phyloP scores from a whole-genome alignment of 352 stramenopile genomes.

The Pythium monospermum region DNA sequence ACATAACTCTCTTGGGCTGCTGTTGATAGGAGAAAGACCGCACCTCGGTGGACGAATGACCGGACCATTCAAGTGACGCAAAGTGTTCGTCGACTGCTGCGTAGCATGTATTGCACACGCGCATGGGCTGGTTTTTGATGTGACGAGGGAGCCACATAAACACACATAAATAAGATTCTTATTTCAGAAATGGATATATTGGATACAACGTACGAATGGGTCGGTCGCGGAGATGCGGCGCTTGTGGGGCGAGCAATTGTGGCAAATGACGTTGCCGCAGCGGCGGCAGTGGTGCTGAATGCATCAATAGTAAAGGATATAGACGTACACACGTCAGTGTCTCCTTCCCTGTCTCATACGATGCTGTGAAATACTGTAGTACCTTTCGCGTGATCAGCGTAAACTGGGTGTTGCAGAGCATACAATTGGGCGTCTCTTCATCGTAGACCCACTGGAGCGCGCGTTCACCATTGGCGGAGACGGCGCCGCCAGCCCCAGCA shows the following conservation, averaged over 20 bases:
- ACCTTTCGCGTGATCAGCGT: slow-evolving; percentile 82
- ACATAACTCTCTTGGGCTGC: too few species aligned
- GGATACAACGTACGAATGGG: slow-evolving; percentile 74
- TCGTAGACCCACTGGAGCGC: slow-evolving; percentile 80
- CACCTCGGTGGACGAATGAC: slow-evolving; percentile 65
- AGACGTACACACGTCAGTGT: slow-evolving; percentile 1
- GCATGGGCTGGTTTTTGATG: slow-evolving; percentile 79
- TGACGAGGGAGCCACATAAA: too few species aligned
- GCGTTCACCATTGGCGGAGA: slow-evolving; percentile 33
- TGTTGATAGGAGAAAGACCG: too few species aligned
- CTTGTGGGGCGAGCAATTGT: slow-evolving; percentile 85
- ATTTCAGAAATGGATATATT: too few species aligned
- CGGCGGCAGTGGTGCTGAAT: slow-evolving; percentile 81
- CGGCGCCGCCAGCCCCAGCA: slow-evolving; percentile 6
- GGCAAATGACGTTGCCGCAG: slow-evolving; percentile 80
- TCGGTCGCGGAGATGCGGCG: slow-evolving; percentile 75
- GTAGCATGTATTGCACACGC: slow-evolving; percentile 85
- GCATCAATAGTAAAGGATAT: slow-evolving; percentile 5
- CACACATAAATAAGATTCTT: slow-evolving; percentile 3
- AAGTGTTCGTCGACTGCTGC: slow-evolving; percentile 82
- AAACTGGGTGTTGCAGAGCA: slow-evolving; percentile 85
- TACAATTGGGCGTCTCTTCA: slow-evolving; percentile 81
- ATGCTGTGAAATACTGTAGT: not conserved
- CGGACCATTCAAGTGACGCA: slow-evolving; percentile 78
- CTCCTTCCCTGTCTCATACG: not conserved